A percentile compares a stretch with the other conserved stretches of the same genome.
Conservation (phyloP, 2,329 filamentous ascomycete genomes). For the Venturia effusa region DNA sequence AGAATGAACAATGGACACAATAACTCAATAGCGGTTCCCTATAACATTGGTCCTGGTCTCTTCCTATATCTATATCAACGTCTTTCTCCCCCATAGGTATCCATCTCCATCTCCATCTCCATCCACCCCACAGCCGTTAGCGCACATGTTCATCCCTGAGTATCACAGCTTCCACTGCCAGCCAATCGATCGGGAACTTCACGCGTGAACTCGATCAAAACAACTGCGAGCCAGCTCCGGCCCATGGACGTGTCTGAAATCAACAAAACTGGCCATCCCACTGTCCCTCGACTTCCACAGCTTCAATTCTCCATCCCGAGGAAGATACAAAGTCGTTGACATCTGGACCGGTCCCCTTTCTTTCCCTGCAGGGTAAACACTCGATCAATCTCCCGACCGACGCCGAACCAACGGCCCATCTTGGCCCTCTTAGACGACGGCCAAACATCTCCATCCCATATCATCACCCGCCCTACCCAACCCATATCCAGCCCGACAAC, state of each 20-base stretch:
- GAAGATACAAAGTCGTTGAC: not conserved
- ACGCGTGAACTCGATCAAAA: constrained; percentile 1
- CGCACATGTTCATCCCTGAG: not conserved
- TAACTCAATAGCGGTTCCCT: not conserved
- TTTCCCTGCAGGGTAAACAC: not conserved
- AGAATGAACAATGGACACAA: not conserved
- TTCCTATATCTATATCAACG: not conserved
- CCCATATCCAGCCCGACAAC: not conserved
- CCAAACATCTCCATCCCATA: not conserved
- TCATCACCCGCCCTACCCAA: not conserved
- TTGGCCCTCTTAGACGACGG: not conserved
- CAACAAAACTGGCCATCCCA: not conserved
- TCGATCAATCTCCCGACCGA: not conserved
- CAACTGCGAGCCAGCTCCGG: not conserved
- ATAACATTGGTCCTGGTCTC: not conserved
- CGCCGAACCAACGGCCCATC: not conserved
- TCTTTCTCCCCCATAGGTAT: not conserved
- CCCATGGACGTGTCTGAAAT: not conserved
- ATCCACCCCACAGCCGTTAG: not conserved
- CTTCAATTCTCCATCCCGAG: not conserved
- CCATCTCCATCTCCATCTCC: too few species aligned
- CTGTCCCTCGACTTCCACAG: not conserved
- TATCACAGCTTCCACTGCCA: not conserved
- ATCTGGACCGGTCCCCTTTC: not conserved
- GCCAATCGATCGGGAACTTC: not conserved